phyloP scores from a whole-genome alignment of 148 eudicot genomes.

The Vaccinium vitisidaea region DNA sequence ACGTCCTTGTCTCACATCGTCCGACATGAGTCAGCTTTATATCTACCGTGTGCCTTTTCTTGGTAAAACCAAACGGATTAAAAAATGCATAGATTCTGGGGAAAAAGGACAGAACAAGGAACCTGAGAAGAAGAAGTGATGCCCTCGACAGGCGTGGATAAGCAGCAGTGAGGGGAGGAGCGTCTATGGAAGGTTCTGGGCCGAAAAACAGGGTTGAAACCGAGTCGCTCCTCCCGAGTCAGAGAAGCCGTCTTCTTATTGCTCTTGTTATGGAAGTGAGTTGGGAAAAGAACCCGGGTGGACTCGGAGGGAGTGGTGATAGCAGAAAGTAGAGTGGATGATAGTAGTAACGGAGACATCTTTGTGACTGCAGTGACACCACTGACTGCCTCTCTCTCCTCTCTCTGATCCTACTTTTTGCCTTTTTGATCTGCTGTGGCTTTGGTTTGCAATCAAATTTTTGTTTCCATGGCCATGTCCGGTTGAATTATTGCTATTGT shows the following conservation, averaged over 20 bases:
- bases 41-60: not conserved
- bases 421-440: not conserved
- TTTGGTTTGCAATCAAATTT: not conserved
- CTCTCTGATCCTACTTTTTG: not conserved
- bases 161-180: constrained; percentile 19
- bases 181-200: not conserved
- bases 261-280: not conserved
- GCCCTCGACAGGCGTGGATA: constrained; percentile 26
- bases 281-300: constrained; percentile 11
- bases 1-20: not conserved
- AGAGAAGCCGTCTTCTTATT: not conserved
- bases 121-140: constrained; percentile 27
- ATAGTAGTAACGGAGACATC: constrained; percentile 15
- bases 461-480: no score
- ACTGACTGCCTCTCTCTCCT: not conserved
- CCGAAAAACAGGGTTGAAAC: constrained; percentile 10
- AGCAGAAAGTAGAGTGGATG: constrained; percentile 20
- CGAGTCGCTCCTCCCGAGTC: constrained; percentile 12
- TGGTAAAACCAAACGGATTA: not conserved
- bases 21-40: not conserved
- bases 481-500: no score
- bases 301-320: constrained; percentile 12
- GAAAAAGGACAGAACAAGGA: not conserved
- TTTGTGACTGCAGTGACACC: no score
- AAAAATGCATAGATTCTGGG: not conserved